Evolutionary conservation across 805 yeast species (phyloP).

Genomic region (Kluyveromyces siamensis): DNA sequence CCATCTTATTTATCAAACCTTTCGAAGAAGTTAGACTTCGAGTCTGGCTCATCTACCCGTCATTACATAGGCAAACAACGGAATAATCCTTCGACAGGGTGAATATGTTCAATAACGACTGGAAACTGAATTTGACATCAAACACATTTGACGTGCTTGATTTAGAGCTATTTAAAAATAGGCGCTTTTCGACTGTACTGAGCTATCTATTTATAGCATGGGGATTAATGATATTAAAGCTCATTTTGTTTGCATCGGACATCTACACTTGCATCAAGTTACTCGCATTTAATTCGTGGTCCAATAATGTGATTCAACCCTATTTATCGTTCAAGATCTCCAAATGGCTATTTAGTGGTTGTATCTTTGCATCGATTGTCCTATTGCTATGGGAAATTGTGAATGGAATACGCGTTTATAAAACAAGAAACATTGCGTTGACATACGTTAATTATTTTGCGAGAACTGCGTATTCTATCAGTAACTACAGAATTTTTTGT

Average conservation of each 20-base stretch:
- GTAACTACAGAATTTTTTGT: slow-evolving; percentile 59
- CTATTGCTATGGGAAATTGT: slow-evolving; percentile 48
- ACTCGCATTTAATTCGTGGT: slow-evolving; percentile 65
- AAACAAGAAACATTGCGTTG: slow-evolving; percentile 56
- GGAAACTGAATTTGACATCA: slow-evolving; percentile 19
- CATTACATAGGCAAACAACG: background rate
- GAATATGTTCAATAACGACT: slow-evolving; percentile 17
- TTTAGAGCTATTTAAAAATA: slow-evolving; percentile 14
- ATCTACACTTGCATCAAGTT: slow-evolving; percentile 70
- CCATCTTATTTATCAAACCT: too few relatives aligned
- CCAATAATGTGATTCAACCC: slow-evolving; percentile 41
- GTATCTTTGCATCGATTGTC: slow-evolving; percentile 63
- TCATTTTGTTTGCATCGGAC: slow-evolving; percentile 56
- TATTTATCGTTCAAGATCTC: slow-evolving; percentile 41
- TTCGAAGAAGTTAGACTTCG: background rate
- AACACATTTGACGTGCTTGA: slow-evolving; percentile 23
- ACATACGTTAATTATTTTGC: slow-evolving; percentile 64
- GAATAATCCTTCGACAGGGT: background rate
- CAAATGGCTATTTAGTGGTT: slow-evolving; percentile 70
- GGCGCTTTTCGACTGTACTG: slow-evolving; percentile 13
- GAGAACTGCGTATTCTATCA: slow-evolving; percentile 45
- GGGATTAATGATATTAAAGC: slow-evolving; percentile 37
- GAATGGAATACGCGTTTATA: slow-evolving; percentile 48
- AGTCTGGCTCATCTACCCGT: background rate
- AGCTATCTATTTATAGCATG: slow-evolving; percentile 16